Percentiles rank a stretch among this genome's conserved stretches.
These are phyloP conservation scores for Cystobasidiaceae sp. DNA, from an alignment of 1,284 basidiomycete species.

Conservation along the genomic window DNA sequence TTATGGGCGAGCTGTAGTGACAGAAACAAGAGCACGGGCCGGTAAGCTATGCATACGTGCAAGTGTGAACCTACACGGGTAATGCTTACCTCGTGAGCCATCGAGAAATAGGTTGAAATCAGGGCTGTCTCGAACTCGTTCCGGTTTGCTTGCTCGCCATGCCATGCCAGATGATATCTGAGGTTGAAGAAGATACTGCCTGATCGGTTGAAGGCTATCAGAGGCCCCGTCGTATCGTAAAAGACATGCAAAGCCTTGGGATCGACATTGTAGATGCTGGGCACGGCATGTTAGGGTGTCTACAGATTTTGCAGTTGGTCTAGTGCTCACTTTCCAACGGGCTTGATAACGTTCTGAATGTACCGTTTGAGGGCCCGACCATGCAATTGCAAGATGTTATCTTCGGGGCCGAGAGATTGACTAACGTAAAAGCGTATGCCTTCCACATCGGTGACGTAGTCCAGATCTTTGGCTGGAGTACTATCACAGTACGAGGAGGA, in stretches of 20 bases:
- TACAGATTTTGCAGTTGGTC: background rate
- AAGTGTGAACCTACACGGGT: background rate
- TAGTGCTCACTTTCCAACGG: conserved; percentile 34
- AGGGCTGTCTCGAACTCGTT: conserved; percentile 64
- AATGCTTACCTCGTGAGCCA: conserved; percentile 71
- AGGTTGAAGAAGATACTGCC: conserved; percentile 87
- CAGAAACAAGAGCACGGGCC: background rate
- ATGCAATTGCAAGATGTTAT: conserved; percentile 42
- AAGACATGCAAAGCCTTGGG: conserved; percentile 76
- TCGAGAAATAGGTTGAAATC: conserved; percentile 80
- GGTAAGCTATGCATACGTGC: background rate
- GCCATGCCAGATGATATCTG: conserved; percentile 81
- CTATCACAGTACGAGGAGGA: conserved; percentile 48
- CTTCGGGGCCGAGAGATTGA: conserved; percentile 36
- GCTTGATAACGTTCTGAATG: conserved; percentile 44
- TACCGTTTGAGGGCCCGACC: conserved; percentile 44
- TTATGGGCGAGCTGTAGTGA: conserved; percentile 39
- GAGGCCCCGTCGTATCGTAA: conserved; percentile 69
- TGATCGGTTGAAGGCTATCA: conserved; percentile 89
- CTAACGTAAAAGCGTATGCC: conserved; percentile 48
- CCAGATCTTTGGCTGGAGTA: conserved; percentile 44
- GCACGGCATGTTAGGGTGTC: no score
- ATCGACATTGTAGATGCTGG: conserved; percentile 46
- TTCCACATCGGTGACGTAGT: conserved; percentile 46
- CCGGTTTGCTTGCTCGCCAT: conserved; percentile 61